Base-by-base conservation (phyloP, 306 rosid genomes). In the Ammopiptanthus mongolicus region DNA sequence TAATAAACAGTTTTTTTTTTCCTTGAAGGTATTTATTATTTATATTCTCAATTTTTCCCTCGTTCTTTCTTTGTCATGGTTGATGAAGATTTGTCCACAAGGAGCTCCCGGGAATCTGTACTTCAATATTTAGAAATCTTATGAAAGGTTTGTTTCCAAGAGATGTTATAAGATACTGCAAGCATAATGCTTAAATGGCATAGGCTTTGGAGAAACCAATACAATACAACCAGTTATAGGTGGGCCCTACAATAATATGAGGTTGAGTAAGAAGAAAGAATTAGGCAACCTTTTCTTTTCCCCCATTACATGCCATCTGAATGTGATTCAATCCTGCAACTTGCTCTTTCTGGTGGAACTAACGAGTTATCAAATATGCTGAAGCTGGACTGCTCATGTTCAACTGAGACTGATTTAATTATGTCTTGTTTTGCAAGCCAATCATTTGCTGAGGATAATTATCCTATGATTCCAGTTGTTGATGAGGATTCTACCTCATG, bases 161-260 rank as follows among this genome's bases (percentile, higher is more conserved):
- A 78, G 91, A 91, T 66, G 97, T 91, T 47, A 84, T 93, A 82
- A 93, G 91, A 93, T 93, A 87, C n/a, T n/a, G n/a, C n/a, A n/a
- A n/a, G 42, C 91, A 29, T 80, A 90, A 48, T 65, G 97, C 76
- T 84, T 95, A 84, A 95, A 88, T 66, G 80, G 90, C 65, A 82
- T 84, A 81, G 87, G 86, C 59, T 78, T 81, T 65, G 85, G 92
- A 65, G 92, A 87, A 77, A 75, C 76, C 71, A 82, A 82, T 64
- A 34, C 71, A 82, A 82, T 64, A 34, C 83, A 50, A 41, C 83
- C 57, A 81, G 86, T 75, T 81, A 59, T 81, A 80, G 84, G 61
- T 77, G n/a, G n/a, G n/a, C n/a, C n/a, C n/a, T 88, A 65, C 75
- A 69, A 67, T 79, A 74, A 55, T 78, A 70, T 82, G 63, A 81